phyloP scores from a whole-genome alignment of 768 basidiomycete genomes.

The Kwoniella mangroviensis region DNA sequence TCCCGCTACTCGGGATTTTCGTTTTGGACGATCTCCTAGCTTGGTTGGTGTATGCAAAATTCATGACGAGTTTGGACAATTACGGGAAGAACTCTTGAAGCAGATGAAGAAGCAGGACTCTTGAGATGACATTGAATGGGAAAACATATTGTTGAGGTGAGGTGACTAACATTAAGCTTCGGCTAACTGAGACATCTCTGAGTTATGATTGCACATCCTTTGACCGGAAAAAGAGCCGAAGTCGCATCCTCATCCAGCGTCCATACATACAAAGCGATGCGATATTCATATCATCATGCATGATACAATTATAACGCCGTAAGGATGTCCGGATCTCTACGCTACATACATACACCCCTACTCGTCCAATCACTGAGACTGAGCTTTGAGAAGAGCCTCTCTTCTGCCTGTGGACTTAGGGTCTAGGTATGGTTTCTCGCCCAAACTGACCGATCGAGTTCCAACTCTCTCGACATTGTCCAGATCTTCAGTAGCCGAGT shows the following conservation, averaged over 20 bases:
- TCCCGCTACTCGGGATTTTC: constrained; percentile 19
- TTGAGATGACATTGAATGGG: no score
- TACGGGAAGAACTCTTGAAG: background rate
- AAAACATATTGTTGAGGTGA: background rate
- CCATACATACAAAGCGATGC: no score
- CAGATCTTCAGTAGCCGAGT: constrained; percentile 40
- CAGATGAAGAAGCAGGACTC: no score
- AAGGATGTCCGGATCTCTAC: background rate
- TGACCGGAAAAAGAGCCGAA: background rate
- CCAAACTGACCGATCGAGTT: constrained; percentile 64
- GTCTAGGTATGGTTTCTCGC: constrained; percentile 65
- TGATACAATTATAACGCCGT: background rate
- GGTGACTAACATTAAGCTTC: constrained; percentile 1
- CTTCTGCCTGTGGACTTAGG: constrained; percentile 33
- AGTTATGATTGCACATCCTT: background rate
- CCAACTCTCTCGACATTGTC: constrained; percentile 54
- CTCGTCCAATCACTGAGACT: background rate
- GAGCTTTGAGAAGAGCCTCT: constrained; percentile 26
- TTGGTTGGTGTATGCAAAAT: constrained; percentile 19
- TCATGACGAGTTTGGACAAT: background rate
- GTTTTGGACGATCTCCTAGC: constrained; percentile 20
- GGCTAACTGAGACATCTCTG: constrained; percentile 5
- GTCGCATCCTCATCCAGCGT: no score
- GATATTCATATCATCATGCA: background rate
- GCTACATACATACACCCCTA: background rate